A percentile compares a stretch with the other conserved stretches of the same genome.
Conservation (phyloP, 129 eudicot genomes). For the Tanacetum coccineum region DNA sequence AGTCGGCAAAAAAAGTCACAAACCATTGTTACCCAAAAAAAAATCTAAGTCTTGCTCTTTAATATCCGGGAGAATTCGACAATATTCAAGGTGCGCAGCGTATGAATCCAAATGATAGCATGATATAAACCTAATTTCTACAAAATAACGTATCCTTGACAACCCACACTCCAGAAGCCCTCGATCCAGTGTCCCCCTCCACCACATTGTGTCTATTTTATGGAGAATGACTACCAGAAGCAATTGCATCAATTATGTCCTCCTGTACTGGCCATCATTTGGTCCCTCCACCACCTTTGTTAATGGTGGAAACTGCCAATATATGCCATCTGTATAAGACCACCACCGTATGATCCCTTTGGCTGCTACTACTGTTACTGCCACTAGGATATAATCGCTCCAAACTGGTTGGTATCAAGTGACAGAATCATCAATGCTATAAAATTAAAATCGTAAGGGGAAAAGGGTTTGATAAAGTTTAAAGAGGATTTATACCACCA, state of each 20-base stretch:
- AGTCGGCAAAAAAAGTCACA: too few species aligned
- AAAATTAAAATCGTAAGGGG: slow-evolving; percentile 7
- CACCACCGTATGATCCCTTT: background rate
- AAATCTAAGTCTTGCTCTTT: too few species aligned
- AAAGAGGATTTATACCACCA: slow-evolving; percentile 12
- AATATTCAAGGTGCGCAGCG: too few species aligned
- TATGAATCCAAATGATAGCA: background rate
- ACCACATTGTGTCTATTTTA: slow-evolving; percentile 17
- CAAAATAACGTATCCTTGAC: background rate
- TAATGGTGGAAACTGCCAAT: background rate
- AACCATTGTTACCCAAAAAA: too few species aligned
- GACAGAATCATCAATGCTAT: slow-evolving; percentile 21
- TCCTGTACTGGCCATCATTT: background rate
- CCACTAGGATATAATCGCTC: slow-evolving; percentile 2
- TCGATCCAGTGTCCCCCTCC: slow-evolving; percentile 8
- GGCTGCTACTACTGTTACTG: background rate
- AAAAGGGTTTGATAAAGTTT: slow-evolving; percentile 6
- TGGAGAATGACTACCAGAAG: slow-evolving; percentile 15
- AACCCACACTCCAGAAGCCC: background rate
- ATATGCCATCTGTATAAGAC: background rate
- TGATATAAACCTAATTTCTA: background rate
- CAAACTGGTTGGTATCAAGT: background rate
- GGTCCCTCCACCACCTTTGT: slow-evolving; percentile 16
- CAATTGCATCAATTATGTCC: slow-evolving; percentile 14
- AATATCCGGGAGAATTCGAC: too few species aligned